phyloP scores from a whole-genome alignment of 495 filamentous ascomycete species.

The Penicillium longicatenatum region DNA sequence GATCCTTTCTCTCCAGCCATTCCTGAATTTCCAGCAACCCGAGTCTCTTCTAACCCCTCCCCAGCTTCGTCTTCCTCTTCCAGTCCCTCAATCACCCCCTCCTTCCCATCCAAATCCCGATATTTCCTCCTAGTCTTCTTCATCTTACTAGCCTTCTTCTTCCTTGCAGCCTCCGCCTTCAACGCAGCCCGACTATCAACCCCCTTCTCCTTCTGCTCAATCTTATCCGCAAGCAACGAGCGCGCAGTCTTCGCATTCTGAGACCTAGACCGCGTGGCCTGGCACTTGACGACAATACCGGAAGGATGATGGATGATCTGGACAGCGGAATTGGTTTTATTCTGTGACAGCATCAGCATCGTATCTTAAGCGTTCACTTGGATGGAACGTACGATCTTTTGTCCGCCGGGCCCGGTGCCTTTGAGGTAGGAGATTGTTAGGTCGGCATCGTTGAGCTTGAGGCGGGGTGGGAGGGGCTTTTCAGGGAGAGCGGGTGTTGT shows the following conservation, averaged over 20 bases:
- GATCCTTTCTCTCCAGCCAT: not conserved
- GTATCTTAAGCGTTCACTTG: not conserved
- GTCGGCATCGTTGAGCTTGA: conserved; percentile 73
- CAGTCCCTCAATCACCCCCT: conserved; percentile 29
- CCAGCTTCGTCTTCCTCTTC: not conserved
- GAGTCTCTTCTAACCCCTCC: not conserved
- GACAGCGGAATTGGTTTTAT: conserved; percentile 96
- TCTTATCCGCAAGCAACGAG: conserved; percentile 68
- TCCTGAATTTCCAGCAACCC: not conserved
- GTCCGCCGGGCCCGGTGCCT: conserved; percentile 89
- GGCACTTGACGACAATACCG: conserved; percentile 87
- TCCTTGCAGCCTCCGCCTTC: conserved; percentile 55
- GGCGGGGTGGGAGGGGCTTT: conserved; percentile 72
- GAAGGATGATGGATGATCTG: conserved; percentile 89
- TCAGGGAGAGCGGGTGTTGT: conserved; percentile 25
- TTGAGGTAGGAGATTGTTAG: conserved; percentile 85
- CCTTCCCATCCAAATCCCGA: conserved; percentile 44
- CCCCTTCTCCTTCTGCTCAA: conserved; percentile 70
- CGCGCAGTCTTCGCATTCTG: conserved; percentile 92
- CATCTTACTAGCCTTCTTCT: conserved; percentile 64
- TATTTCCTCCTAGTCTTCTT: conserved; percentile 74
- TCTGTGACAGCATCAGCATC: conserved; percentile 50
- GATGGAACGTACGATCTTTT: conserved; percentile 70
- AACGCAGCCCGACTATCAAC: conserved; percentile 57
- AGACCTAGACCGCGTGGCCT: conserved; percentile 81